Percentiles rank a stretch among this genome's conserved stretches.
These are phyloP conservation scores for Trichophyton equinum DNA, from an alignment of 2,329 filamentous ascomycete species.

Conservation along the genomic window DNA sequence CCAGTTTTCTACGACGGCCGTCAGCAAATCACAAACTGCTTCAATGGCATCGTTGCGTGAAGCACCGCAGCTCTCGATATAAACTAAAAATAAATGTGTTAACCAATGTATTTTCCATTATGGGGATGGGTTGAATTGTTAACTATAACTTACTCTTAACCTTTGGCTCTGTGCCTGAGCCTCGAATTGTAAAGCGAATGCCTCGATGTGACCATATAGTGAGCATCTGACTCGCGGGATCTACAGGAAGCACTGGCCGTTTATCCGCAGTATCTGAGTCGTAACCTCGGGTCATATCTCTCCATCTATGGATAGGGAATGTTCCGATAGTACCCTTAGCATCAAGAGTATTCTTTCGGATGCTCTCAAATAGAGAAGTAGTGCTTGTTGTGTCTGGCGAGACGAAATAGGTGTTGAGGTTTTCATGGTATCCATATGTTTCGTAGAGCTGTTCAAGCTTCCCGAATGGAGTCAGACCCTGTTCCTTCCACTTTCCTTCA, in stretches of 20 bases:
- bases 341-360: constrained; percentile 36
- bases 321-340: constrained; percentile 37
- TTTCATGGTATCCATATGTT: constrained; percentile 49
- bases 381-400: constrained; percentile 44
- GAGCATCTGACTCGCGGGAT: constrained; percentile 50
- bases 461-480: constrained; percentile 44
- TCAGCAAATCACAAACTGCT: constrained; percentile 28
- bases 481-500: constrained; percentile 37
- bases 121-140: not conserved
- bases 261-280: constrained; percentile 44
- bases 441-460: constrained; percentile 47
- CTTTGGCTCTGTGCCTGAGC: constrained; percentile 54
- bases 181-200: constrained; percentile 47
- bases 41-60: constrained; percentile 25
- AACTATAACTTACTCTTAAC: constrained; percentile 41
- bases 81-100: constrained; percentile 21
- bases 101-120: not conserved
- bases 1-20: constrained; percentile 29
- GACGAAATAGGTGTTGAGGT: constrained; percentile 51
- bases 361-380: constrained; percentile 41
- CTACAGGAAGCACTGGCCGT: constrained; percentile 43
- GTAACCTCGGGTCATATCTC: constrained; percentile 49
- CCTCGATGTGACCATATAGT: constrained; percentile 45
- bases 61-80: constrained; percentile 31
- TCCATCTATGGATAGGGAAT: constrained; percentile 45